These are phyloP conservation scores for Rehmannia glutinosa DNA, from an alignment of 257 asterid species.

Conservation along the genomic window DNA sequence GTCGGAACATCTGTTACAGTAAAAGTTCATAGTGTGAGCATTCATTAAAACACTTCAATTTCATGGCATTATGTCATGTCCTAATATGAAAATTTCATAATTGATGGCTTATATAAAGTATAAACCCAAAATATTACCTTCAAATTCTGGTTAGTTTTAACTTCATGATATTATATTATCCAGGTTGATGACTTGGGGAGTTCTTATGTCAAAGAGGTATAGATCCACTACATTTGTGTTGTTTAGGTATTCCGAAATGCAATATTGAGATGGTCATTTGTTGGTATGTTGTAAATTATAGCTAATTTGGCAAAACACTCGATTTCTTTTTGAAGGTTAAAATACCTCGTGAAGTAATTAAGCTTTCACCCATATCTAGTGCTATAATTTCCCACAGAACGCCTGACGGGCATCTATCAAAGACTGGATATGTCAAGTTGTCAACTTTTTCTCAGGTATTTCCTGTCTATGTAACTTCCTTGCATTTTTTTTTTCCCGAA, in stretches of 20 bases:
- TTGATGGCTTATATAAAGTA: background rate
- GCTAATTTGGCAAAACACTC: too few species aligned
- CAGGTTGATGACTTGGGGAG: slow-evolving; percentile 51
- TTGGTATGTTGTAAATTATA: background rate
- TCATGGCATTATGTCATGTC: too few species aligned
- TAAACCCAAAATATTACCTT: background rate
- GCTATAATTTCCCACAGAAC: slow-evolving; percentile 64
- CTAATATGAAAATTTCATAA: background rate
- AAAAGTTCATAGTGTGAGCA: slow-evolving; percentile 70
- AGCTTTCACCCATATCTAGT: slow-evolving; percentile 71
- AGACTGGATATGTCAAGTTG: slow-evolving; percentile 83
- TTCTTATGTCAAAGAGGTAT: slow-evolving; percentile 69
- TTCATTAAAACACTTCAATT: background rate
- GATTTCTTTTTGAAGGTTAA: slow-evolving; percentile 55
- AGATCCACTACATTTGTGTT: too few species aligned
- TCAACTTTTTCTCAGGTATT: slow-evolving; percentile 81
- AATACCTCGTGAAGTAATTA: slow-evolving; percentile 84
- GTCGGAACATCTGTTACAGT: slow-evolving; percentile 82
- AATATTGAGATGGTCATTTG: background rate
- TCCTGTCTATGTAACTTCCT: background rate
- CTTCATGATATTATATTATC: slow-evolving; percentile 9
- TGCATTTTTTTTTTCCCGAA: background rate
- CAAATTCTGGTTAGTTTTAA: background rate
- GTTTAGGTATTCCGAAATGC: slow-evolving; percentile 4
- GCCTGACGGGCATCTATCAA: slow-evolving; percentile 64